Base-by-base conservation (phyloP, 352 stramenopile species). In the Phytophthora agathidicida region DNA sequence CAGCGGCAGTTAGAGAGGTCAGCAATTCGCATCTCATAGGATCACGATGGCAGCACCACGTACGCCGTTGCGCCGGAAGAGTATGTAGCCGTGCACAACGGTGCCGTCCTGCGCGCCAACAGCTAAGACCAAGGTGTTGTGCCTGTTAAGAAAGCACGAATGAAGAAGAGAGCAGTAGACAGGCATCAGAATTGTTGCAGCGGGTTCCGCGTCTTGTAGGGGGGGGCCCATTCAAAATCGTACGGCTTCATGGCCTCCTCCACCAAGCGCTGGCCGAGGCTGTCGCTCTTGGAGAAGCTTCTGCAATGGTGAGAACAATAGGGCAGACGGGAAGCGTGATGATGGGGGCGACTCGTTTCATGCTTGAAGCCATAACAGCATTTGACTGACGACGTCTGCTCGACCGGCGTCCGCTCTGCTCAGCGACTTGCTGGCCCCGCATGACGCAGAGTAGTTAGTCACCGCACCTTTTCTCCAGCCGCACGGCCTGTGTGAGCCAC, bases 221-320 rank as follows among this genome's bases (percentile, higher is more conserved):
- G n/a, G n/a, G n/a, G n/a, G n/a, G n/a, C n/a, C n/a, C n/a, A n/a
- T n/a, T n/a, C n/a, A n/a, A n/a, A 24, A 35, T 49, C 49, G 17
- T 46, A 67, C 58, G 58, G 42, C 50, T 67, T 67, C 44, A 52
- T 58, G 33, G 59, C 58, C 32, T 80, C 71, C 31, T 67, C 31
- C 30, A 74, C 47, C 42, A 77, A 55, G n/a, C 41, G 52, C 24
- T 73, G 54, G n/a, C 49, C 71, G 17, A 73, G 60, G 42, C 64
- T 75, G 49, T 80, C 71, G 63, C 66, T 68, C 56, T 71, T 77
- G 37, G 64, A 62, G 58, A 80, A 80, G 35, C 68, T 62, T 45
- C 71, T 80, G 38, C 17, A 23, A n/a, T 2, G 27, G 39, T 13
- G 35, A 45, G 37, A 64, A 51, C 45, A 63, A 54, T 55, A 61